Conservation (phyloP, 139 green algal genomes). For the Chlorella sorokiniana region DNA sequence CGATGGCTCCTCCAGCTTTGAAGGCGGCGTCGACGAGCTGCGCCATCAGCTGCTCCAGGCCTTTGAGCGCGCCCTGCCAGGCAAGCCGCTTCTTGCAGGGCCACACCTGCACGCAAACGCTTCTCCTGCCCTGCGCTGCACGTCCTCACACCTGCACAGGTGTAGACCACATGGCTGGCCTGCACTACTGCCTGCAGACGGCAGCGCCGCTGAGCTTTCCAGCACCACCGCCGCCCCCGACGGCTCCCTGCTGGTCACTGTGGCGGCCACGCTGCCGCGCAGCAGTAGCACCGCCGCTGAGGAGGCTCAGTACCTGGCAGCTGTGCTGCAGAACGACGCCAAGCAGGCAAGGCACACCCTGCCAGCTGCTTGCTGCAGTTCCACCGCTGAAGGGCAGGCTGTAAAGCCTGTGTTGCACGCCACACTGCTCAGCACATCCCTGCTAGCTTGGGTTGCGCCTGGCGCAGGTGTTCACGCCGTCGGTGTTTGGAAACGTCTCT, state of each 20-base stretch:
- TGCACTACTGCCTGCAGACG: conserved; percentile 23
- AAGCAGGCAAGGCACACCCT: neutral
- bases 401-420: neutral
- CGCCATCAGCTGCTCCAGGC: conserved; percentile 14
- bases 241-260: conserved; percentile 11
- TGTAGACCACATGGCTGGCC: neutral
- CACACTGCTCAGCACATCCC: neutral
- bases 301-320: conserved; percentile 33
- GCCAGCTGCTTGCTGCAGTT: neutral
- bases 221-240: neutral
- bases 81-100: neutral
- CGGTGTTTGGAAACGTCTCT: conserved; percentile 28
- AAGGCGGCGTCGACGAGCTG: neutral
- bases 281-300: conserved; percentile 10
- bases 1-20: neutral
- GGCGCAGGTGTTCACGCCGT: conserved; percentile 30
- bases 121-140: neutral
- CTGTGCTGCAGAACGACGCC: conserved; percentile 34
- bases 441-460: neutral
- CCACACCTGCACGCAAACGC: neutral
- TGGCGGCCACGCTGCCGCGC: conserved; percentile 1
- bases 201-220: conserved; percentile 8
- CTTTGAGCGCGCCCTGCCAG: conserved; percentile 19
- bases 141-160: neutral
- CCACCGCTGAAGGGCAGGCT: too few species aligned